Evolutionary conservation across 2,329 filamentous ascomycete genomes (phyloP).

Genomic region (Zalaria sp.): DNA sequence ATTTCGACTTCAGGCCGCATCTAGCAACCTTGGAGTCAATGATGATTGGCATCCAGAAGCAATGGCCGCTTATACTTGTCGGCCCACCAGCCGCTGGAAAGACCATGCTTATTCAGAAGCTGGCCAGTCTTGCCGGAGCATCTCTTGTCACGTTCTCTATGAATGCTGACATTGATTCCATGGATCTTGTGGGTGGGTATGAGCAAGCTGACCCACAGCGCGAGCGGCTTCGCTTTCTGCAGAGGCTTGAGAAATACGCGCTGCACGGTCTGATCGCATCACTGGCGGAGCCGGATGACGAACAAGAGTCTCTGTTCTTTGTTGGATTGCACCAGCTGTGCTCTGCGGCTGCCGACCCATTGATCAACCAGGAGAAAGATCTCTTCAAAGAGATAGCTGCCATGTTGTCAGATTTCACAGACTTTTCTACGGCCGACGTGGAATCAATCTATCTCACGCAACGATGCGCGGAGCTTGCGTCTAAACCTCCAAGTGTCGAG

Average conservation of each 20-base stretch:
- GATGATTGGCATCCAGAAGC: slow-evolving; percentile 73
- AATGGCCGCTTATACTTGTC: slow-evolving; percentile 79
- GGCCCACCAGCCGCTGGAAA: slow-evolving; percentile 81
- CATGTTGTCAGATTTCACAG: too few species aligned
- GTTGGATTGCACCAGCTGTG: not conserved
- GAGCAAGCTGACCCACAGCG: slow-evolving; percentile 81
- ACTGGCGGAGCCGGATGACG: not conserved
- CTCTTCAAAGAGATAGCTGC: too few species aligned
- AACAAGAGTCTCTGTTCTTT: not conserved
- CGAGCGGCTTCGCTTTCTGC: slow-evolving; percentile 48
- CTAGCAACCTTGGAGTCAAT: slow-evolving; percentile 71
- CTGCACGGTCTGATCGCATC: not conserved
- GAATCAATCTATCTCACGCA: not conserved
- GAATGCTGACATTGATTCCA: slow-evolving; percentile 90
- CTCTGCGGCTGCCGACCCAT: too few species aligned
- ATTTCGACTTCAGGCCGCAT: slow-evolving; percentile 21
- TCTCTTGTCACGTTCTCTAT: slow-evolving; percentile 70
- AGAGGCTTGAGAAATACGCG: slow-evolving; percentile 25
- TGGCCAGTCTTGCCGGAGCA: slow-evolving; percentile 67
- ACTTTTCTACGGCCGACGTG: too few species aligned
- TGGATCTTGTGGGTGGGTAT: slow-evolving; percentile 93
- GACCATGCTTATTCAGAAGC: slow-evolving; percentile 61
- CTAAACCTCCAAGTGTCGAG: slow-evolving; percentile 43
- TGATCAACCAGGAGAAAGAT: too few species aligned
- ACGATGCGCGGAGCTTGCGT: slow-evolving; percentile 26